These are phyloP conservation scores for Leishmania amazonensis DNA, from an alignment of 208 protist genomes.

Conservation along the genomic window DNA sequence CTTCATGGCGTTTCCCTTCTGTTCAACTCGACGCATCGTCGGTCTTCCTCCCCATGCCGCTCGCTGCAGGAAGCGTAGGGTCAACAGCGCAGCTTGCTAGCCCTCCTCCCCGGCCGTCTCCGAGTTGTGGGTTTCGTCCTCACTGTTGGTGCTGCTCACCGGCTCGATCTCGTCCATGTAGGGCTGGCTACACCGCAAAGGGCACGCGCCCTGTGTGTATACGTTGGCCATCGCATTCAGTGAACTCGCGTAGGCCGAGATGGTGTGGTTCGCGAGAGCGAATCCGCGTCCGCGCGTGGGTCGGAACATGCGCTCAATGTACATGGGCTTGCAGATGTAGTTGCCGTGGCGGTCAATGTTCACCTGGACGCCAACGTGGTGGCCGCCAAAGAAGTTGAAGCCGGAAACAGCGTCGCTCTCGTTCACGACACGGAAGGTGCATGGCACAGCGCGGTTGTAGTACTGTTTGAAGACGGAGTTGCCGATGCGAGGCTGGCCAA, in stretches of 20 bases:
- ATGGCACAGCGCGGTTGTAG: constrained; percentile 77
- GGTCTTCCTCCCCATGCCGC: neutral
- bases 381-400: constrained; percentile 53
- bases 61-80: neutral
- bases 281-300: constrained; percentile 54
- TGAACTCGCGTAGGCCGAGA: constrained; percentile 60
- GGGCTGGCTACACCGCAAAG: constrained; percentile 45
- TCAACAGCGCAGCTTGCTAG: neutral
- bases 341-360: constrained; percentile 79
- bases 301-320: constrained; percentile 73
- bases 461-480: constrained; percentile 67
- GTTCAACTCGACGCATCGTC: neutral
- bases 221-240: constrained; percentile 66
- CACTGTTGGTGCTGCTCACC: constrained; percentile 17
- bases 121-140: neutral
- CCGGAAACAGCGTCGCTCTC: constrained; percentile 82
- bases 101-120: neutral
- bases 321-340: constrained; percentile 81
- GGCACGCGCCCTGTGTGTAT: constrained; percentile 30
- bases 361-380: constrained; percentile 82
- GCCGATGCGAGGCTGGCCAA: constrained; percentile 79
- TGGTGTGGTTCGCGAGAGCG: constrained; percentile 52
- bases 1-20: neutral
- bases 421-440: constrained; percentile 87
- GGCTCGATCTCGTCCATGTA: constrained; percentile 30